phyloP scores from a whole-genome alignment of 768 basidiomycete genomes.

The Panaeolus cyanescens region DNA sequence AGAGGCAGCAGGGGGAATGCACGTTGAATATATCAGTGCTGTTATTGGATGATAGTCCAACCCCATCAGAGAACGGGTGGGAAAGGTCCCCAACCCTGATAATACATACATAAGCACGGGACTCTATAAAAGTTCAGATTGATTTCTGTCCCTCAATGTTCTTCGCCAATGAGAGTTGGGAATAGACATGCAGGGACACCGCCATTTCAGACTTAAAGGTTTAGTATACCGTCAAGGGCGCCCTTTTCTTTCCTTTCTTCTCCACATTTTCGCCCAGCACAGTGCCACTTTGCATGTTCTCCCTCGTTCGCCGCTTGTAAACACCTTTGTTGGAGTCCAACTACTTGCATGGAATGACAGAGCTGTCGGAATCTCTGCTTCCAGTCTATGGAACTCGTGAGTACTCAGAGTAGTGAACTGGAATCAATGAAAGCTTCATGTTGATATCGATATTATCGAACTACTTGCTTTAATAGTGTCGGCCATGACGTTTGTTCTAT shows the following conservation, averaged over 20 bases:
- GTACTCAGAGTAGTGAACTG: no score
- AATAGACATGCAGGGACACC: not conserved
- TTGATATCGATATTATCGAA: no score
- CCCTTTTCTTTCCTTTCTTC: not conserved
- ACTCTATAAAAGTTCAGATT: not conserved
- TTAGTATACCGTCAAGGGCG: not conserved
- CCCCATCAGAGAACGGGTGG: no score
- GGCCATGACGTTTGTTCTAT: not conserved
- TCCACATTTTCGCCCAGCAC: not conserved
- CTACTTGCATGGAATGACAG: not conserved
- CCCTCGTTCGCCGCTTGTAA: not conserved
- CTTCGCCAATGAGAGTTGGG: no score
- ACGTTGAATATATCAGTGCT: no score
- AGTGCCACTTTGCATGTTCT: not conserved
- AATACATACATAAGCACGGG: not conserved
- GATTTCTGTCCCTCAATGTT: not conserved
- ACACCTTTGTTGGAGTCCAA: not conserved
- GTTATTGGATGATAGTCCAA: no score
- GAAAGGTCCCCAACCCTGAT: not conserved
- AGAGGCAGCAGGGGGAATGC: no score
- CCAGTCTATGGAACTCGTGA: not conserved
- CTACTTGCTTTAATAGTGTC: not conserved
- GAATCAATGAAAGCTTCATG: no score
- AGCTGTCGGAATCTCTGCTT: not conserved
- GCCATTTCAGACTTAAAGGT: not conserved